Percentiles rank a stretch among this genome's conserved stretches.
Evolutionary conservation across 805 yeast species (phyloP).

Genomic region (Hanseniaspora mollemarum): DNA sequence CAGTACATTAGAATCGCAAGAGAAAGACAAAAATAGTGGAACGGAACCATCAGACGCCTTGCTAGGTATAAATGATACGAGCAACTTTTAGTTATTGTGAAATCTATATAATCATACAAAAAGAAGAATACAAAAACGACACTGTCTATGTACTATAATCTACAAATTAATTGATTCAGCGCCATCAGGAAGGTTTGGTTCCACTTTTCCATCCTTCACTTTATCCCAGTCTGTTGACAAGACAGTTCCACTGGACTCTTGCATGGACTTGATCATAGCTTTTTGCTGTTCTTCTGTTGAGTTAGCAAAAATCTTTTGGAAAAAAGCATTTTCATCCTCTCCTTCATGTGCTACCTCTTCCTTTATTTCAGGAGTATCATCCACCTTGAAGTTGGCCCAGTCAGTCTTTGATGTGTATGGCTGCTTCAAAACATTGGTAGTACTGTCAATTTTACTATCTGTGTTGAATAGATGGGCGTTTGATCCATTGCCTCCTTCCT

Average conservation of each 20-base stretch:
- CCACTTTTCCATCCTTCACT: constrained; percentile 54
- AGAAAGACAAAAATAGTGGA: background rate
- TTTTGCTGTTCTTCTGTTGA: constrained; percentile 80
- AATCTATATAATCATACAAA: no score
- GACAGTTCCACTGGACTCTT: constrained; percentile 90
- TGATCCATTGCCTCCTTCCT: constrained; percentile 1
- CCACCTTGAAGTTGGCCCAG: constrained; percentile 53
- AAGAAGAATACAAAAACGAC: background rate
- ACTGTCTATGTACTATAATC: background rate
- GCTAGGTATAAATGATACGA: constrained; percentile 6
- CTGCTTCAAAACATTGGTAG: constrained; percentile 30
- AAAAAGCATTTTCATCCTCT: constrained; percentile 46
- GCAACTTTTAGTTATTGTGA: background rate
- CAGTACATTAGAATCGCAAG: constrained; percentile 9
- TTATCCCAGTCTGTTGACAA: constrained; percentile 89
- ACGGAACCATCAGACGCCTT: constrained; percentile 8
- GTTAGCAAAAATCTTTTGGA: constrained; percentile 56
- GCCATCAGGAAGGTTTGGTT: constrained; percentile 65
- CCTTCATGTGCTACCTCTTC: constrained; percentile 8
- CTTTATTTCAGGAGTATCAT: constrained; percentile 33
- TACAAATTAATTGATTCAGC: constrained; percentile 49
- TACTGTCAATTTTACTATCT: constrained; percentile 5
- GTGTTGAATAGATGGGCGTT: constrained; percentile 11
- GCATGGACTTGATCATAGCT: constrained; percentile 94
- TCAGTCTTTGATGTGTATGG: constrained; percentile 59